Evolutionary conservation across 2,329 filamentous ascomycete species (phyloP).

Genomic region (Gliomastix tumulicola): DNA sequence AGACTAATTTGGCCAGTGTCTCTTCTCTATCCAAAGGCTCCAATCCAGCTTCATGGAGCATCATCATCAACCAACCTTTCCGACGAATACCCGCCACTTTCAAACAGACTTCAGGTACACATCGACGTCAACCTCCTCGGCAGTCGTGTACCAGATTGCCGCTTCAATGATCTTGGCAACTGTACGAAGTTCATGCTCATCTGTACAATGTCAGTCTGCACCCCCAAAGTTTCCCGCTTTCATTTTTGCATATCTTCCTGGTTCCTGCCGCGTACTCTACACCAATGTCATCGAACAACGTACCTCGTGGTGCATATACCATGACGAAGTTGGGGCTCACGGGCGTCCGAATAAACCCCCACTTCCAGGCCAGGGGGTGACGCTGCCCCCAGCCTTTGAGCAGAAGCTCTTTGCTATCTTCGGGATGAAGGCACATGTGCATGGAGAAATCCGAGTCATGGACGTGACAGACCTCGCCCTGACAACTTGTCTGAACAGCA

Average conservation of each 20-base stretch:
- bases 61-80: no score
- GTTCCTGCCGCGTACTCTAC: no score
- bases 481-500: conserved; percentile 62
- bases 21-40: no score
- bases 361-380: conserved; percentile 59
- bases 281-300: conserved; percentile 11
- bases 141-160: conserved; percentile 60
- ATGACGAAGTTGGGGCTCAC: conserved; percentile 72
- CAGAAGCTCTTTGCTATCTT: conserved; percentile 66
- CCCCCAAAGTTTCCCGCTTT: no score
- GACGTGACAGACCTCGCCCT: conserved; percentile 77
- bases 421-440: conserved; percentile 74
- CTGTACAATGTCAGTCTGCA: no score
- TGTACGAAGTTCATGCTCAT: conserved; percentile 59
- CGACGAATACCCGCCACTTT: no score
- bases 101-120: not conserved
- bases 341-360: conserved; percentile 54
- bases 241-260: no score
- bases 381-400: conserved; percentile 74
- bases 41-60: not conserved
- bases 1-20: conserved; percentile 14
- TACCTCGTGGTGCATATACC: conserved; percentile 69
- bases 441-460: conserved; percentile 70
- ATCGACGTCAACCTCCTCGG: conserved; percentile 22
- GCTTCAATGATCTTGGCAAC: conserved; percentile 66